phyloP scores from a whole-genome alignment of 169 alveolate species.

The Plasmodium vivax region DNA sequence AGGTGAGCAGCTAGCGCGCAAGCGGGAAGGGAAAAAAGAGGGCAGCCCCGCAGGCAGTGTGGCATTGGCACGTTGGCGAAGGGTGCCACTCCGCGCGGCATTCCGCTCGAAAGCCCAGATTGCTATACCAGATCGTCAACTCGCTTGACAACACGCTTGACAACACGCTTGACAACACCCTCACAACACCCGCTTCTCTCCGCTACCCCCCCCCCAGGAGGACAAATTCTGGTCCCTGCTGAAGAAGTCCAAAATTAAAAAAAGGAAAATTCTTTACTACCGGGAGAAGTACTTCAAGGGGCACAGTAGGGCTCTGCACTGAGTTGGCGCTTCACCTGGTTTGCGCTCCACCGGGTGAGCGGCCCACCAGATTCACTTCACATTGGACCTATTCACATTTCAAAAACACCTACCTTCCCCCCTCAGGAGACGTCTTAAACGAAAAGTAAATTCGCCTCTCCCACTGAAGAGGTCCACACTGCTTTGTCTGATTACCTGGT shows the following conservation, averaged over 20 bases:
- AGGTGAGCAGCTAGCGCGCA: not conserved
- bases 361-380: not conserved
- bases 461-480: not conserved
- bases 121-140: not conserved
- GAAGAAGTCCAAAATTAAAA: slow-evolving; percentile 52
- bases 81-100: not conserved
- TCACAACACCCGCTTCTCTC: too few relatives aligned
- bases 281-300: slow-evolving; percentile 46
- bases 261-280: slow-evolving; percentile 48
- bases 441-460: not conserved
- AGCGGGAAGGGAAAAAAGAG: not conserved
- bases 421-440: slow-evolving; percentile 1
- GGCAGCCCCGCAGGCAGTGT: not conserved
- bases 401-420: not conserved
- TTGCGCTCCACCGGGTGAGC: not conserved
- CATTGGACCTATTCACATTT: not conserved
- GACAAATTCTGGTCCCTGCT: slow-evolving; percentile 54
- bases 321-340: not conserved
- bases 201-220: slow-evolving; percentile 8
- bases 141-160: not conserved
- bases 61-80: not conserved
- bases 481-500: not conserved
- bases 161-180: not conserved
- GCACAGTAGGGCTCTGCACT: slow-evolving; percentile 4
- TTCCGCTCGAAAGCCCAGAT: not conserved